phyloP scores from a whole-genome alignment of 2,329 filamentous ascomycete species.

The Colletotrichum costaricense region DNA sequence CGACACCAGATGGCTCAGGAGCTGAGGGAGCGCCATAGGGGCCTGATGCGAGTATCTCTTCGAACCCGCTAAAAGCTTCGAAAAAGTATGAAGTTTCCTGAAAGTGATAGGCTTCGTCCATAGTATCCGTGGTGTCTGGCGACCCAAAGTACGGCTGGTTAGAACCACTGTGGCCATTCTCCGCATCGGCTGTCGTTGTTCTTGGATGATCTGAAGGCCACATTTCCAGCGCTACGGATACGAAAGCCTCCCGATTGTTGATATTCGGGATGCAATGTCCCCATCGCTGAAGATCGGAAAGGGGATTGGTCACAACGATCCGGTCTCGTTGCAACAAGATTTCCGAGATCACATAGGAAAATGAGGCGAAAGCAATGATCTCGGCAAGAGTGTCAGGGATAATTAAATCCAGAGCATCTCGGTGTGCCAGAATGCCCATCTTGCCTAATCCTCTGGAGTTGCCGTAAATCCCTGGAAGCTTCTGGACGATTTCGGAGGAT shows the following conservation, averaged over 20 bases:
- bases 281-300: constrained; percentile 36
- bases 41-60: too few relatives aligned
- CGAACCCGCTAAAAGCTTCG: too few relatives aligned
- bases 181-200: too few relatives aligned
- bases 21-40: too few relatives aligned
- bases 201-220: constrained; percentile 32
- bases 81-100: too few relatives aligned
- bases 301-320: constrained; percentile 13
- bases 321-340: background rate
- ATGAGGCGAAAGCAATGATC: constrained; percentile 37
- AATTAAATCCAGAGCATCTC: constrained; percentile 29
- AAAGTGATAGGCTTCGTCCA: too few relatives aligned
- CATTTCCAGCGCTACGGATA: constrained; percentile 2
- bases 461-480: background rate
- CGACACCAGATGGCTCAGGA: too few relatives aligned
- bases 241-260: constrained; percentile 33
- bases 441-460: constrained; percentile 32
- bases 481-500: background rate
- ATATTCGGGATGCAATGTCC: constrained; percentile 15
- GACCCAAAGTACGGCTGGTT: too few relatives aligned
- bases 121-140: too few relatives aligned
- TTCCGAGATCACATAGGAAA: constrained; percentile 37
- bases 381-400: constrained; percentile 14
- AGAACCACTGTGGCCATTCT: too few relatives aligned
- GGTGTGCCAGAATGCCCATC: constrained; percentile 36